Evolutionary conservation across 2,329 filamentous ascomycete genomes (phyloP).

Genomic region (Ceratocystis albifundus): DNA sequence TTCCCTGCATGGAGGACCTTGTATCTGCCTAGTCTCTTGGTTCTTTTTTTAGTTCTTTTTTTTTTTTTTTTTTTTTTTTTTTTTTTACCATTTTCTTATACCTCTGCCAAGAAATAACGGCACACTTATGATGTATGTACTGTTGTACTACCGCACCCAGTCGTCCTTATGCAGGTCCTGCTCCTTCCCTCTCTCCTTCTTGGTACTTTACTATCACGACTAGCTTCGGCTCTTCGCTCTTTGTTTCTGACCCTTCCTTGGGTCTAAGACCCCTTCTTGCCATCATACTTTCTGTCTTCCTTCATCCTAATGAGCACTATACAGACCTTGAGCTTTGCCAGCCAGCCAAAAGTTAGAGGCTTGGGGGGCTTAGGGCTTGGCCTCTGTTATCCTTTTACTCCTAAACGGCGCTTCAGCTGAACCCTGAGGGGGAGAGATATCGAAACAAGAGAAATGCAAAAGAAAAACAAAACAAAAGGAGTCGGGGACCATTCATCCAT

Average conservation of each 20-base stretch:
- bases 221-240: slow-evolving; percentile 7
- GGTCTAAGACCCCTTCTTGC: not conserved
- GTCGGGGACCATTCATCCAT: not conserved
- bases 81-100: too few species aligned
- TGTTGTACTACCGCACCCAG: not conserved
- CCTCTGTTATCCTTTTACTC: too few species aligned
- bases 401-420: not conserved
- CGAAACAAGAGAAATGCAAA: not conserved
- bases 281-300: not conserved
- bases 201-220: not conserved
- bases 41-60: too few species aligned
- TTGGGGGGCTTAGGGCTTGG: too few species aligned
- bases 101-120: not conserved
- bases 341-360: too few species aligned
- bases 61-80: too few species aligned
- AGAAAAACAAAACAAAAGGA: not conserved
- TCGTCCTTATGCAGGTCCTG: not conserved
- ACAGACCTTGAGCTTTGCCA: not conserved
- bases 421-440: not conserved
- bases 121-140: not conserved
- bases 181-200: not conserved
- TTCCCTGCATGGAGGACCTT: not conserved
- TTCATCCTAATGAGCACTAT: not conserved
- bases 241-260: not conserved
- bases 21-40: not conserved